These are phyloP conservation scores for Saraca asoca DNA, from an alignment of 331 rosid genomes.

Conservation along the genomic window DNA sequence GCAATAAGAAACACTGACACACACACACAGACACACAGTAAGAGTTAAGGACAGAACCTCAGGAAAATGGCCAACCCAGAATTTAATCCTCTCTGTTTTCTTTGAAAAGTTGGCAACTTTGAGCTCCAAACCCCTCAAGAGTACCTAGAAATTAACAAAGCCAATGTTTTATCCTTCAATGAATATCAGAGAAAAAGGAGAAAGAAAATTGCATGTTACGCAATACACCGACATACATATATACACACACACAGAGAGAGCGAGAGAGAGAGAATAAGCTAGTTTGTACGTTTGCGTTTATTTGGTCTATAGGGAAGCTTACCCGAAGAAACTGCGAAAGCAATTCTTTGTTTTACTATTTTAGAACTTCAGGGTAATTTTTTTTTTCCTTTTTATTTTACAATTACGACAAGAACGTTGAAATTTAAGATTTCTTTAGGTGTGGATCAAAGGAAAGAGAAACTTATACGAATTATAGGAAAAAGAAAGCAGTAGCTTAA, in stretches of 20 bases:
- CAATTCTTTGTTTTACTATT: no score
- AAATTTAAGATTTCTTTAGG: no score
- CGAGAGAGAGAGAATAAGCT: not conserved
- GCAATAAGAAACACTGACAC: slow-evolving; percentile 39
- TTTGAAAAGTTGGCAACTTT: slow-evolving; percentile 33
- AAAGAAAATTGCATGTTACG: slow-evolving; percentile 17
- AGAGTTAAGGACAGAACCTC: slow-evolving; percentile 33
- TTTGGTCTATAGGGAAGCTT: no score
- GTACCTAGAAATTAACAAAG: slow-evolving; percentile 21
- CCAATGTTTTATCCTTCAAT: slow-evolving; percentile 23
- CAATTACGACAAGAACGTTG: no score
- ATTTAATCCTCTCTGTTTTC: slow-evolving; percentile 34
- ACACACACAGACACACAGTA: slow-evolving; percentile 6
- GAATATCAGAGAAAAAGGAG: slow-evolving; percentile 7
- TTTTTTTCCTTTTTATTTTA: no score
- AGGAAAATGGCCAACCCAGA: slow-evolving; percentile 32
- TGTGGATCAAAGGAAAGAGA: no score
- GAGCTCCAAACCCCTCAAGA: slow-evolving; percentile 21
- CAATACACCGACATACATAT: no score
- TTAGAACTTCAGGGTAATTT: no score
- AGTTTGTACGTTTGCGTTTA: no score
- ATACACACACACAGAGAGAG: slow-evolving; percentile 27
- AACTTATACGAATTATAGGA: no score
- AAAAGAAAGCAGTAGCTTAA: no score
- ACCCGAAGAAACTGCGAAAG: no score